Conservation (phyloP, 768 basidiomycete species). For the Stropharia rugosoannulata region DNA sequence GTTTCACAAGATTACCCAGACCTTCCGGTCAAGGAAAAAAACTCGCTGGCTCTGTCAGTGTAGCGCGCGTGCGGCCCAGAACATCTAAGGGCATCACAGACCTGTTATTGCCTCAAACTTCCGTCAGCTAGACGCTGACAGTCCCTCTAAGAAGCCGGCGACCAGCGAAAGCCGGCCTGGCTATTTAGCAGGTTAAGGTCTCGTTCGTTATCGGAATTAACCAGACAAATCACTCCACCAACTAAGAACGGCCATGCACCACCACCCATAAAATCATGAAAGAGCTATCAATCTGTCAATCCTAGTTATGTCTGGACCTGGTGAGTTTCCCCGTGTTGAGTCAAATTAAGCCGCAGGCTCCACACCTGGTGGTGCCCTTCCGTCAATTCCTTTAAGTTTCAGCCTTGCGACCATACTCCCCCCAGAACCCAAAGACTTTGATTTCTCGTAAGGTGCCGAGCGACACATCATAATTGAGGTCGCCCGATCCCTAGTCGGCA, state of each 20-base stretch:
- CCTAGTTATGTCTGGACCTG: conserved; percentile 77
- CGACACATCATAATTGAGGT: conserved; percentile 68
- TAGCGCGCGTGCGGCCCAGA: conserved; percentile 86
- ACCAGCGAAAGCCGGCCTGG: conserved; percentile 73
- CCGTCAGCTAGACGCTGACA: conserved; percentile 77
- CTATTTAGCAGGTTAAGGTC: conserved; percentile 94
- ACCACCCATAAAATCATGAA: conserved; percentile 85
- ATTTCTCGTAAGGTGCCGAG: conserved; percentile 84
- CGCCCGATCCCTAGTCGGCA: conserved; percentile 76
- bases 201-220: conserved; percentile 95
- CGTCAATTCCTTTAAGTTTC: conserved; percentile 85
- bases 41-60: conserved; percentile 90
- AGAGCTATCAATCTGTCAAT: conserved; percentile 84
- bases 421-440: conserved; percentile 83
- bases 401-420: conserved; percentile 51
- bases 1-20: conserved; percentile 41
- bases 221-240: conserved; percentile 95
- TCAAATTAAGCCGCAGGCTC: conserved; percentile 87
- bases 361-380: conserved; percentile 77
- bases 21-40: conserved; percentile 75
- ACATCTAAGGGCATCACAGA: conserved; percentile 91
- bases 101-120: conserved; percentile 92
- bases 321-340: conserved; percentile 82
- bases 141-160: conserved; percentile 84
- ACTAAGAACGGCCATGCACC: conserved; percentile 90